Conservation (phyloP, 208 protist species). For the Leishmania aethiopica region DNA sequence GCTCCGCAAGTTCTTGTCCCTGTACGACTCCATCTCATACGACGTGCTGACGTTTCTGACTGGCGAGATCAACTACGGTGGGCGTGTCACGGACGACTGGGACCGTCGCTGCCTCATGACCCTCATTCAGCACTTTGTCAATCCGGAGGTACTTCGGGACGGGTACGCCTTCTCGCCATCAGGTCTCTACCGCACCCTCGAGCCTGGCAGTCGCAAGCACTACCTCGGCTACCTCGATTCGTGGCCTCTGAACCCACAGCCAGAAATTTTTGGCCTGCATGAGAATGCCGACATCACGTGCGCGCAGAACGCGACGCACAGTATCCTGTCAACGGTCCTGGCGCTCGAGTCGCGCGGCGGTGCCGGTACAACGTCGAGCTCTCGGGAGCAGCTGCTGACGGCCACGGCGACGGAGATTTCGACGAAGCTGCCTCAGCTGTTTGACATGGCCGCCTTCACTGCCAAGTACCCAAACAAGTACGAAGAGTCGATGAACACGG, state of each 20-base stretch:
- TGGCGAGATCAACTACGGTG: slow-evolving; percentile 97
- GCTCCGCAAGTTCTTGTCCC: slow-evolving; percentile 91
- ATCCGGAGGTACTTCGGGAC: slow-evolving; percentile 78
- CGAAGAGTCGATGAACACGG: slow-evolving; percentile 96
- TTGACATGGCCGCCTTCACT: slow-evolving; percentile 83
- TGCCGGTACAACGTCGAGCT: slow-evolving; percentile 37
- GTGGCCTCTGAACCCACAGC: slow-evolving; percentile 94
- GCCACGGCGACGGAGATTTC: slow-evolving; percentile 85
- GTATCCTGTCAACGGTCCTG: slow-evolving; percentile 84
- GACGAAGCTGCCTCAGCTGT: slow-evolving; percentile 79
- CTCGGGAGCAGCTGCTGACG: slow-evolving; percentile 78
- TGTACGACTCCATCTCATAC: slow-evolving; percentile 93
- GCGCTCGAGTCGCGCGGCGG: slow-evolving; percentile 78
- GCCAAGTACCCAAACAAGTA: slow-evolving; percentile 92
- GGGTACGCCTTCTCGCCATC: slow-evolving; percentile 92
- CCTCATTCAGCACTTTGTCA: slow-evolving; percentile 95
- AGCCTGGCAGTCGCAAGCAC: slow-evolving; percentile 80
- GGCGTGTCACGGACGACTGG: slow-evolving; percentile 97
- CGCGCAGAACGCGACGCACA: slow-evolving; percentile 84
- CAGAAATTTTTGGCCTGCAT: slow-evolving; percentile 97
- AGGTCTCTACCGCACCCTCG: slow-evolving; percentile 89
- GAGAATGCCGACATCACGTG: slow-evolving; percentile 98
- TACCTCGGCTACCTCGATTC: slow-evolving; percentile 88
- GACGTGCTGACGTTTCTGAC: slow-evolving; percentile 95
- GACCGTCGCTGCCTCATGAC: slow-evolving; percentile 95